These are phyloP conservation scores for Aspergillus candidus DNA, from an alignment of 2,329 filamentous ascomycete genomes.

Conservation along the genomic window DNA sequence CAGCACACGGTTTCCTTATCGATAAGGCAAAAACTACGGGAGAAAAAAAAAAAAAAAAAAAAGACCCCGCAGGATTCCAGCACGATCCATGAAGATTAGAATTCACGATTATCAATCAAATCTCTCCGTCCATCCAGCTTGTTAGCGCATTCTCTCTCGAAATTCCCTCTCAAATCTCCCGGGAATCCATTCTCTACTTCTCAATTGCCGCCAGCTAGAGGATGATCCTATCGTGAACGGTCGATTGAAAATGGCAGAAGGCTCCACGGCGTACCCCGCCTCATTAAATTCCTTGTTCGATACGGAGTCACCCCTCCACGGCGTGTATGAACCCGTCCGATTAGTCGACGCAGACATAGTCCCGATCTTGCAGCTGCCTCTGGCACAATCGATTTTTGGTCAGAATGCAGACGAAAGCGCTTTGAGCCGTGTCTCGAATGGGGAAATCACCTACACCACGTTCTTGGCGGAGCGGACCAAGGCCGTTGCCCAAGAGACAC, in stretches of 20 bases:
- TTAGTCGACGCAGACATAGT: conserved; percentile 29
- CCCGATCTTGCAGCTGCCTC: conserved; percentile 28
- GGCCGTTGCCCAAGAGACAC: conserved; percentile 14
- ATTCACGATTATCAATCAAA: too few species aligned
- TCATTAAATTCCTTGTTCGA: conserved; percentile 32
- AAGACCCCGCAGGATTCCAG: too few species aligned
- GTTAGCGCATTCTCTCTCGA: too few species aligned
- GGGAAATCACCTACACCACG: conserved; percentile 32
- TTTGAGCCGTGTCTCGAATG: conserved; percentile 24
- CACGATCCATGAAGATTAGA: too few species aligned
- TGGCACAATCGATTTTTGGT: conserved; percentile 36
- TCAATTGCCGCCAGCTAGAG: too few species aligned
- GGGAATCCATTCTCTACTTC: too few species aligned
- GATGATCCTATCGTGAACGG: too few species aligned
- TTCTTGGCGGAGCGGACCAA: conserved; percentile 32
- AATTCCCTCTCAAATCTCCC: too few species aligned
- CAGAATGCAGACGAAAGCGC: conserved; percentile 26
- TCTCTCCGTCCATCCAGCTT: background rate
- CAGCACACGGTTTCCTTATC: too few species aligned
- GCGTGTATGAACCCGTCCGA: conserved; percentile 31
- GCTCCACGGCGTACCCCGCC: conserved; percentile 17
- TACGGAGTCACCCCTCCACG: conserved; percentile 18
- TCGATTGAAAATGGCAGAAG: conserved; percentile 19
- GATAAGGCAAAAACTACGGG: too few species aligned
- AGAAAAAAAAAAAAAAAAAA: too few species aligned